Evolutionary conservation across 441 rosid genomes (phyloP).

Genomic region (Aquilaria agallochum): DNA sequence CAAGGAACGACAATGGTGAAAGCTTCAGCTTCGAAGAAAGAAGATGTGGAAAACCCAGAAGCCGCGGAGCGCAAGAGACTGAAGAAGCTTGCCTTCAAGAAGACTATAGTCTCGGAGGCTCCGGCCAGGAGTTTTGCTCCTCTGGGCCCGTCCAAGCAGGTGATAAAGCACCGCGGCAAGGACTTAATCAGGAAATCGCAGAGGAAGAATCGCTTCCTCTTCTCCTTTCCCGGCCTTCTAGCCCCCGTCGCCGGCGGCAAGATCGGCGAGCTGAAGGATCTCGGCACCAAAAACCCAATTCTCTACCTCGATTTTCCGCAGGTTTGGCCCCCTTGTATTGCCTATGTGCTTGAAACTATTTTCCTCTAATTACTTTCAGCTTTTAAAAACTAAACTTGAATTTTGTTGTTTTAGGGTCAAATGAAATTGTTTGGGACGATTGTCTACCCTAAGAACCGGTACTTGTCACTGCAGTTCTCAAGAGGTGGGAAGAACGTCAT

Average conservation of each 20-base stretch:
- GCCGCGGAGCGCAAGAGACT: slow-evolving; percentile 45
- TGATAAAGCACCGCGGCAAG: slow-evolving; percentile 70
- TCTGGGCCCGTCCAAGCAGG: slow-evolving; percentile 56
- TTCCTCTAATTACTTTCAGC: neutral
- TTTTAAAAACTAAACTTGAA: neutral
- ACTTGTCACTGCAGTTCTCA: slow-evolving; percentile 76
- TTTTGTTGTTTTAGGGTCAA: slow-evolving; percentile 46
- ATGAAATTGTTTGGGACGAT: slow-evolving; percentile 91
- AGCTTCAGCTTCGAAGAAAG: slow-evolving; percentile 28
- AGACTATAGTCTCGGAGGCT: slow-evolving; percentile 40
- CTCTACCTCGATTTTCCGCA: slow-evolving; percentile 86
- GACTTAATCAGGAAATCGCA: slow-evolving; percentile 80
- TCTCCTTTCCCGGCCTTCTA: slow-evolving; percentile 87
- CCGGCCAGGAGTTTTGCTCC: slow-evolving; percentile 39
- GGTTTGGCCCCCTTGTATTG: slow-evolving; percentile 31
- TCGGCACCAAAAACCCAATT: slow-evolving; percentile 78
- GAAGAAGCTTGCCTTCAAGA: slow-evolving; percentile 50
- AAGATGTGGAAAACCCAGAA: slow-evolving; percentile 24
- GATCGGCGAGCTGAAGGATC: slow-evolving; percentile 80
- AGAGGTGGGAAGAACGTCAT: slow-evolving; percentile 81
- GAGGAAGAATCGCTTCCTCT: slow-evolving; percentile 79
- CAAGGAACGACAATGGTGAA: slow-evolving; percentile 22
- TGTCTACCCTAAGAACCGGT: slow-evolving; percentile 69
- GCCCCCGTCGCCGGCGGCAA: slow-evolving; percentile 73
- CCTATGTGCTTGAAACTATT: neutral